phyloP scores from a whole-genome alignment of 2,329 filamentous ascomycete genomes.

The Penicillium paneum region DNA sequence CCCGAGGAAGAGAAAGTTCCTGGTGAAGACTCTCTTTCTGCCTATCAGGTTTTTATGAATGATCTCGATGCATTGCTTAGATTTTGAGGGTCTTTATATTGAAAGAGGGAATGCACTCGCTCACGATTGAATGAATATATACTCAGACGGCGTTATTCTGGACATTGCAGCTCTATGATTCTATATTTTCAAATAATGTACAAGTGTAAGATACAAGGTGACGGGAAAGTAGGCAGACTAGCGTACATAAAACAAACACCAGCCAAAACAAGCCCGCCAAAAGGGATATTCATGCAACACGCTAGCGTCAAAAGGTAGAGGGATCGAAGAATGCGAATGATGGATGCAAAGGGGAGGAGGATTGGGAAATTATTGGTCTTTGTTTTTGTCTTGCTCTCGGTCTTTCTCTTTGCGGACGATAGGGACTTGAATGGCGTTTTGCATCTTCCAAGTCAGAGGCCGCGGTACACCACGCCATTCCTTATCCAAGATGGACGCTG shows the following conservation, averaged over 20 bases:
- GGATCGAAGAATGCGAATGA: neutral
- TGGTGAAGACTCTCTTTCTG: too few relatives aligned
- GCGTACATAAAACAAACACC: conserved; percentile 11
- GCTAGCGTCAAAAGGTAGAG: conserved; percentile 17
- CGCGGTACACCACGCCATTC: conserved; percentile 29
- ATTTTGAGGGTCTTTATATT: neutral
- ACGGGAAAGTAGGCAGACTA: conserved; percentile 3
- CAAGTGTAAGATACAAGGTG: conserved; percentile 18
- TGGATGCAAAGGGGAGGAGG: neutral
- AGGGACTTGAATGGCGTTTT: conserved; percentile 36
- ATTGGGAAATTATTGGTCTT: neutral
- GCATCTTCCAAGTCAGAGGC: conserved; percentile 29
- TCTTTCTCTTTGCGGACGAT: conserved; percentile 13
- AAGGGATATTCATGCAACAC: conserved; percentile 18
- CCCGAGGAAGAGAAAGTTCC: neutral
- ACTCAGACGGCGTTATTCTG: neutral
- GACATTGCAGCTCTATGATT: conserved; percentile 6
- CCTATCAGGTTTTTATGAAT: conserved; percentile 1
- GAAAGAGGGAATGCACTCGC: neutral
- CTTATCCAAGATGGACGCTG: conserved; percentile 33
- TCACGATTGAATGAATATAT: neutral
- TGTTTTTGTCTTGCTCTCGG: neutral
- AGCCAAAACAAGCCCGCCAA: conserved; percentile 8
- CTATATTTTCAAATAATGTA: conserved; percentile 14
- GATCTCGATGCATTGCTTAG: conserved; percentile 10